Percentiles rank a stretch among this genome's conserved stretches.
These are phyloP conservation scores for Blastocystis sp. DNA, from an alignment of 352 stramenopile species.

Conservation along the genomic window DNA sequence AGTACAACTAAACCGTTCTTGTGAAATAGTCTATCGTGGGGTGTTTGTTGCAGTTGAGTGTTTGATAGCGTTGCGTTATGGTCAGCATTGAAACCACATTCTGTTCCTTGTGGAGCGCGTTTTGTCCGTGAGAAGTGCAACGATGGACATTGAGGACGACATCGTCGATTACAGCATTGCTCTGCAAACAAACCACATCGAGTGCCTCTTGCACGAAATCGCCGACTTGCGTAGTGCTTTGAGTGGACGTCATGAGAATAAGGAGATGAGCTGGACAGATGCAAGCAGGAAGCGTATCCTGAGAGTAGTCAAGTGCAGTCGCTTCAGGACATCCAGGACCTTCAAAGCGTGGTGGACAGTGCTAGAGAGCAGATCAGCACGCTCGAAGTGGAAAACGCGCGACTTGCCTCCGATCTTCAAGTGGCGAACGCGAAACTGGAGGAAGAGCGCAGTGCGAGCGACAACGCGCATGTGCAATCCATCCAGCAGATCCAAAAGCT, in stretches of 20 bases:
- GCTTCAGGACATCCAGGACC: not conserved
- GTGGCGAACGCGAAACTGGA: not conserved
- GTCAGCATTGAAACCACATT: not conserved
- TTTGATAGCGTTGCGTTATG: not conserved
- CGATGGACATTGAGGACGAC: conserved; percentile 37
- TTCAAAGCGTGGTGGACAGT: not conserved
- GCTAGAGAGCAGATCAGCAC: not conserved
- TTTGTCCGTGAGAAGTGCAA: not conserved
- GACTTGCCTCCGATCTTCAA: not conserved
- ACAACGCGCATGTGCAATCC: conserved; percentile 11
- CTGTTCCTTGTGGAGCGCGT: not conserved
- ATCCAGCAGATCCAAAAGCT: conserved; percentile 28
- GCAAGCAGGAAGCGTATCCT: not conserved
- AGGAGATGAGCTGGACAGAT: not conserved
- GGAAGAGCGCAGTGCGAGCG: not conserved
- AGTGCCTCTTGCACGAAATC: conserved; percentile 20
- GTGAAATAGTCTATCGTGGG: not conserved
- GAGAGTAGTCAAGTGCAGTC: not conserved
- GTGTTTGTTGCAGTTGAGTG: not conserved
- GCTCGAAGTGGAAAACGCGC: conserved; percentile 16
- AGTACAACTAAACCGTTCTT: conserved; percentile 20
- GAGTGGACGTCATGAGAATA: not conserved
- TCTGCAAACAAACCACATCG: conserved; percentile 4
- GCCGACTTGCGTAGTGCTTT: not conserved
- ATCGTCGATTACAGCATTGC: conserved; percentile 24